Evolutionary conservation across 78 protist species (phyloP).

Genomic region (Emiliania huxleyi): DNA sequence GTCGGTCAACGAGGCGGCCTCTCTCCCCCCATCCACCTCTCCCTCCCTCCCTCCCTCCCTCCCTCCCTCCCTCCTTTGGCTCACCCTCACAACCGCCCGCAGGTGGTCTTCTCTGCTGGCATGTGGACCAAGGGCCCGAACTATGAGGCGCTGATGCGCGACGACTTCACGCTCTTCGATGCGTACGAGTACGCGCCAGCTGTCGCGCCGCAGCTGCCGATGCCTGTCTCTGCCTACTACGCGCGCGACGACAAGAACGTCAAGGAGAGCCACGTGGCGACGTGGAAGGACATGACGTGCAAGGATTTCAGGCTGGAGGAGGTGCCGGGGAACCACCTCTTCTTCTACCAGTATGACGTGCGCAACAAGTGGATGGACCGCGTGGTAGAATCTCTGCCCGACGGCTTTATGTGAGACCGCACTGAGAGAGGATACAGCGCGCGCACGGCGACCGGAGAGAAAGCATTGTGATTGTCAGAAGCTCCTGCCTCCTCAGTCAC

Average conservation of each 20-base stretch:
- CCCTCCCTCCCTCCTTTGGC: no score
- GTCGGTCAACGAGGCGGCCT: not conserved
- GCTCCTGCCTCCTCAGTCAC: no score
- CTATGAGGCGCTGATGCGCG: not conserved
- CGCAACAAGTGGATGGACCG: not conserved
- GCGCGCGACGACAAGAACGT: not conserved
- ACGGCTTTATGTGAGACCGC: not conserved
- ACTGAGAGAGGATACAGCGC: no score
- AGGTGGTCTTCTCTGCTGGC: not conserved
- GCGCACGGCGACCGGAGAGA: no score
- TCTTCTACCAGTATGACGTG: not conserved
- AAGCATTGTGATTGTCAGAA: no score
- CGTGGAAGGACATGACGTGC: not conserved
- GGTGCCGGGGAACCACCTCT: not conserved
- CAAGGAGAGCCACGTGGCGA: not conserved
- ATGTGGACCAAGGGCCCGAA: not conserved
- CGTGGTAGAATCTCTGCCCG: not conserved
- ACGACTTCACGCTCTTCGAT: constrained; percentile 23
- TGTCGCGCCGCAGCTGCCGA: not conserved
- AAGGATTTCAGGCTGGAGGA: not conserved
- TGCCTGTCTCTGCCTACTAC: not conserved
- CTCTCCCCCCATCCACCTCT: no score
- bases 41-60: no score
- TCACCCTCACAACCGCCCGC: no score
- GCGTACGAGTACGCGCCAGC: not conserved